Evolutionary conservation across 106 monocot genomes (phyloP), one percentile per base, ranked within the genome.

Genomic region (Amphibolis antarctica): DNA sequence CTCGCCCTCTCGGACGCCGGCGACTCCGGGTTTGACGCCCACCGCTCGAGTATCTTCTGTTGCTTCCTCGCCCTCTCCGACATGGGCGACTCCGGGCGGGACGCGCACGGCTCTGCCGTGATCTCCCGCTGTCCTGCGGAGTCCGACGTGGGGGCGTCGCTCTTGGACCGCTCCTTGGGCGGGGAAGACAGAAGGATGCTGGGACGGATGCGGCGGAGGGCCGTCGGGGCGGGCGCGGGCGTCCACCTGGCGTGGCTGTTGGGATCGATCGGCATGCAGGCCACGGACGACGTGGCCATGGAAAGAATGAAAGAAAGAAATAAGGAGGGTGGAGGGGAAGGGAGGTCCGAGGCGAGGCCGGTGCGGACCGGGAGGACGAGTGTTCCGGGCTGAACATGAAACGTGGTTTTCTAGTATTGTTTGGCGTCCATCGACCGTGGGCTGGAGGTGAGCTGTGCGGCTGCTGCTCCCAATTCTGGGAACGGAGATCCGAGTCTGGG

Each of bases 271-370:
- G 24, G 57, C 57, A 28, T 57, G 14, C 28, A 28, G 3, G 57
- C 57, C 25, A 57, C 24, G 14, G 57, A 57, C 25, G 57, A 57
- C 57, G 57, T 28, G 28, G 57, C 57, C 57, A 57, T 57, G 14
- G 57, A 26, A 57, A 17, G 12, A 57, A 28, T 28, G 5, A 4
- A 49, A 12, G 13, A n/a, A 14, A n/a, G 48, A 49, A 1, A 13
- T n/a, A 17, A 5, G 17, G n/a, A 49, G 48, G 3, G 3, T n/a
- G 17, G n/a, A 17, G 15, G n/a, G n/a, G n/a, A 12, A 17, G 15
- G 48, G 48, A 49, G 13, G 48, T 49, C n/a, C 0, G 15, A 49
- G 48, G 48, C 48, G 48, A 14, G 48, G 15, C 36, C 36, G 36
- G 7, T 2, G 36, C 7, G 36, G 36, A 36, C 36, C 36, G 36